Percentiles rank a stretch among this genome's conserved stretches.
Conservation (phyloP, 257 asterid species). For the Mentha longifolia region DNA sequence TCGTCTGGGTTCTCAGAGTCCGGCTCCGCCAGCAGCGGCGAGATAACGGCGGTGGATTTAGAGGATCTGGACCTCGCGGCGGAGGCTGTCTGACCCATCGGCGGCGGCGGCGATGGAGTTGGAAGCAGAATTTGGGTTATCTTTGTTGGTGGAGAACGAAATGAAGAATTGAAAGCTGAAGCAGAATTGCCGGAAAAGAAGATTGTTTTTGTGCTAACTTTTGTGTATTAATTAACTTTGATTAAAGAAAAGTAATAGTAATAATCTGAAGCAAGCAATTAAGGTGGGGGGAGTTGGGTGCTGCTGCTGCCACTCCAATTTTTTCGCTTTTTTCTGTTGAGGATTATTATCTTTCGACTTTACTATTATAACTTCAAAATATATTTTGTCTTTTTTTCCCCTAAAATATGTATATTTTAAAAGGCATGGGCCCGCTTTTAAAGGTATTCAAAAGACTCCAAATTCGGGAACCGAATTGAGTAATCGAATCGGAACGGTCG, state of each 20-base stretch:
- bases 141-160: conserved; percentile 22
- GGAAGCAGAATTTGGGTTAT: background rate
- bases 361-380: background rate
- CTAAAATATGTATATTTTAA: too few relatives aligned
- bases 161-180: conserved; percentile 26
- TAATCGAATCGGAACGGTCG: too few relatives aligned
- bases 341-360: conserved; percentile 15
- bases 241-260: background rate
- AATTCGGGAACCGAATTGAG: too few relatives aligned
- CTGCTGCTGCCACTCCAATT: background rate
- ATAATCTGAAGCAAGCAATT: conserved; percentile 8
- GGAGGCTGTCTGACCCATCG: conserved; percentile 81
- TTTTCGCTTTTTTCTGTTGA: background rate
- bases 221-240: background rate
- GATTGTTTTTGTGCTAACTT: conserved; percentile 26
- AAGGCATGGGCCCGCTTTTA: too few relatives aligned
- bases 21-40: conserved; percentile 18
- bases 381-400: too few relatives aligned
- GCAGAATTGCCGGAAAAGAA: conserved; percentile 4
- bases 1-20: conserved; percentile 33
- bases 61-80: conserved; percentile 43
- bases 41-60: conserved; percentile 32
- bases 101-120: conserved; percentile 24
- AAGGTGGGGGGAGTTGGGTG: conserved; percentile 21
- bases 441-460: too few relatives aligned